Conservation (phyloP, 2,329 filamentous ascomycete species). For the Aspergillus texensis region DNA sequence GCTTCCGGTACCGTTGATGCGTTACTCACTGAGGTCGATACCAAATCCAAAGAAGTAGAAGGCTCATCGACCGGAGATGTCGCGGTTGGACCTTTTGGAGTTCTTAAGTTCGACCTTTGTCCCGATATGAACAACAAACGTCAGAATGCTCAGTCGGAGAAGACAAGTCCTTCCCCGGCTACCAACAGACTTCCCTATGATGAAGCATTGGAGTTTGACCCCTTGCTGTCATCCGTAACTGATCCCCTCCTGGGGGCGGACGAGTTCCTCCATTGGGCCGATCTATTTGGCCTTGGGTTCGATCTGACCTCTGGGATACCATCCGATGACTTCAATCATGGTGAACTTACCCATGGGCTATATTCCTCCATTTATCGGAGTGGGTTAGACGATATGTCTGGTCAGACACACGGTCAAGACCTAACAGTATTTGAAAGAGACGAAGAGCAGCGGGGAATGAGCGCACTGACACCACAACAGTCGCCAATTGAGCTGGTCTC, state of each 20-base stretch:
- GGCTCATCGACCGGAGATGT: constrained; percentile 21
- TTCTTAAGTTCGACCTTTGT: constrained; percentile 26
- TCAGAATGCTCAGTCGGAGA: neutral
- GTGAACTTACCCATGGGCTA: neutral
- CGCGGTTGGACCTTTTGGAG: constrained; percentile 34
- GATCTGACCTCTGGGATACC: constrained; percentile 14
- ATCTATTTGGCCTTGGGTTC: constrained; percentile 34
- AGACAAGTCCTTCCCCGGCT: neutral
- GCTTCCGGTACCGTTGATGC: constrained; percentile 35
- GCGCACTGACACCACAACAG: constrained; percentile 14
- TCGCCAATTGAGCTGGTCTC: constrained; percentile 13
- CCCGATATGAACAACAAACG: neutral
- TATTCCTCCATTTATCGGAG: neutral
- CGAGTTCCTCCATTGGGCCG: constrained; percentile 38
- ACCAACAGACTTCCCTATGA: neutral
- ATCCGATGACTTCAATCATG: neutral
- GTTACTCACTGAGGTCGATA: constrained; percentile 36
- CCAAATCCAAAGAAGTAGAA: constrained; percentile 26
- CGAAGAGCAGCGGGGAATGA: neutral
- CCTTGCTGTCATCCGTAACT: constrained; percentile 15
- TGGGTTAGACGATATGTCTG: neutral
- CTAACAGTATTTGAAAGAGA: neutral
- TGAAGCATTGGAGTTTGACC: neutral
- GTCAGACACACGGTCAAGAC: constrained; percentile 5
- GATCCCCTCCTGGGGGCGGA: constrained; percentile 29